These are phyloP conservation scores for Mesembryanthemum crystallinum DNA, from an alignment of 148 eudicot genomes.

Conservation along the genomic window DNA sequence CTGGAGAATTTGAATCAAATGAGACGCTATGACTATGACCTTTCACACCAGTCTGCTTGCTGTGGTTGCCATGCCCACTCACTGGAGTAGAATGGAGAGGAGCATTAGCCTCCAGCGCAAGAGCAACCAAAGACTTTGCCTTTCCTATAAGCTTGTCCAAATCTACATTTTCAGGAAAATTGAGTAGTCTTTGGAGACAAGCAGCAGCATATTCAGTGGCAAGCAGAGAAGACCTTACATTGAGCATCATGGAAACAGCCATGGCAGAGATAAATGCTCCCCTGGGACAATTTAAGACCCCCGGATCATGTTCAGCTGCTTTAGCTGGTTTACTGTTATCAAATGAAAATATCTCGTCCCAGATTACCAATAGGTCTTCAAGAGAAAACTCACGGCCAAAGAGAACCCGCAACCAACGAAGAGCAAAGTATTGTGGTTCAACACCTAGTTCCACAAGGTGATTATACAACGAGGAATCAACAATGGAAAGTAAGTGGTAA, in stretches of 20 bases:
- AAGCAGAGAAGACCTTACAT: slow-evolving; percentile 75
- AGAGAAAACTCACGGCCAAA: slow-evolving; percentile 93
- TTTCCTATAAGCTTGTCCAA: slow-evolving; percentile 59
- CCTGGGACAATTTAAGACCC: slow-evolving; percentile 62
- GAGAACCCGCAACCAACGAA: slow-evolving; percentile 90
- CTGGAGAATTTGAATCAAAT: slow-evolving; percentile 48
- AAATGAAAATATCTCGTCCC: slow-evolving; percentile 88
- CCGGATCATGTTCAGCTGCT: slow-evolving; percentile 40
- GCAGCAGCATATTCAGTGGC: slow-evolving; percentile 87
- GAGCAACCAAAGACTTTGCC: slow-evolving; percentile 63
- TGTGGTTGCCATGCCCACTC: slow-evolving; percentile 31
- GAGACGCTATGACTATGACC: slow-evolving; percentile 67
- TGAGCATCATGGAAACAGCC: slow-evolving; percentile 93
- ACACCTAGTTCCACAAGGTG: slow-evolving; percentile 91
- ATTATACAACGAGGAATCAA: slow-evolving; percentile 78
- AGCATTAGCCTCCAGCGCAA: slow-evolving; percentile 64
- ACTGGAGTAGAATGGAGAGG: slow-evolving; percentile 34
- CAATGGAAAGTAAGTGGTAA: slow-evolving; percentile 78
- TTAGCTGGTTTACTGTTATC: slow-evolving; percentile 43
- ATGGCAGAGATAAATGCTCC: slow-evolving; percentile 86
- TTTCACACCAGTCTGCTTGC: slow-evolving; percentile 39
- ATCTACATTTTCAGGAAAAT: slow-evolving; percentile 63
- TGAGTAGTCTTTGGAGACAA: slow-evolving; percentile 89
- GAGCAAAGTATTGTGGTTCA: slow-evolving; percentile 95
- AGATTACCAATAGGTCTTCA: slow-evolving; percentile 61